phyloP scores from a whole-genome alignment of 2,329 filamentous ascomycete genomes.

The Blumeria hordei region DNA sequence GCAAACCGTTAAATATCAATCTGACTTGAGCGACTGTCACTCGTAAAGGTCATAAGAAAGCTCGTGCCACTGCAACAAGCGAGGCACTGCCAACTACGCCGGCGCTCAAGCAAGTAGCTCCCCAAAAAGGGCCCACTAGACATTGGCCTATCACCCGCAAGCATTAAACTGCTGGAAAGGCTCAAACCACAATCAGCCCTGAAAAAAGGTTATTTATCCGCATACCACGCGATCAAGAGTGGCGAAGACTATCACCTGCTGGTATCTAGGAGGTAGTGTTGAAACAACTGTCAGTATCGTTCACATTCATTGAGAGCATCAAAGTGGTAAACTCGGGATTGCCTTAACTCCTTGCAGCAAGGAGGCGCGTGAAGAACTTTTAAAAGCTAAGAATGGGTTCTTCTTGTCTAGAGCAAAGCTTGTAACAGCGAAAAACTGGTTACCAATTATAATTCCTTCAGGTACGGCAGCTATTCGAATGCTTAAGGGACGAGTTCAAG shows the following conservation, averaged over 20 bases:
- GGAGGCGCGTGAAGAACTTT: conserved; percentile 5
- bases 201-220: not conserved
- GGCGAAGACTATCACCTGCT: not conserved
- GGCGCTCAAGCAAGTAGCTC: no score
- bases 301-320: not conserved
- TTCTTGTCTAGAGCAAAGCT: not conserved
- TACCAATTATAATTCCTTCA: not conserved
- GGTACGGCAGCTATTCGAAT: not conserved
- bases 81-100: no score
- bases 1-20: no score
- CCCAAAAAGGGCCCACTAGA: no score
- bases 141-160: no score
- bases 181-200: no score
- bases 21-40: no score
- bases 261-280: not conserved
- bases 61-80: no score
- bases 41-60: no score
- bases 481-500: not conserved
- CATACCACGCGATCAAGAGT: not conserved
- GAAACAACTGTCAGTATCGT: not conserved
- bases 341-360: not conserved
- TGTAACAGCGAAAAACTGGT: not conserved
- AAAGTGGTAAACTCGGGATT: not conserved
- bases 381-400: conserved; percentile 1
- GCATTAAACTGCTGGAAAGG: no score